phyloP scores from a whole-genome alignment of 2,329 filamentous ascomycete species.

The Ophiostoma tasmaniense region DNA sequence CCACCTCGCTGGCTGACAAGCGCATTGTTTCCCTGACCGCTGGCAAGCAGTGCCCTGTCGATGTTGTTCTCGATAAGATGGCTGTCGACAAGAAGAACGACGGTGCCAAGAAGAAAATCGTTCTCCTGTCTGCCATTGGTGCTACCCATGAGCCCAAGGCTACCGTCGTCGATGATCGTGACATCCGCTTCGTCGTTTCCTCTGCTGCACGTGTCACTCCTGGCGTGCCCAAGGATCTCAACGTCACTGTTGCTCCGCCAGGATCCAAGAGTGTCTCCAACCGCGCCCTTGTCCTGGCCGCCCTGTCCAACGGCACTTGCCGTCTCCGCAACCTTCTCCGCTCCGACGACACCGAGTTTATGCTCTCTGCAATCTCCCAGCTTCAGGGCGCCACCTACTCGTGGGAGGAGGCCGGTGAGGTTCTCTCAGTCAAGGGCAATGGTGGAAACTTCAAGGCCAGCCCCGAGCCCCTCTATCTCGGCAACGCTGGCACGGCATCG shows the following conservation, averaged over 20 bases:
- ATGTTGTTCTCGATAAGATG: conserved; percentile 84
- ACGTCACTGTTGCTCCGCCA: conserved; percentile 72
- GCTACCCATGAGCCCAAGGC: conserved; percentile 80
- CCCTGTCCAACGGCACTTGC: conserved; percentile 76
- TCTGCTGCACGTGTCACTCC: conserved; percentile 67
- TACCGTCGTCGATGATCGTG: conserved; percentile 76
- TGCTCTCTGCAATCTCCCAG: conserved; percentile 83
- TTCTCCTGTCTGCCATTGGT: conserved; percentile 83
- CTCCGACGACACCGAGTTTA: conserved; percentile 94
- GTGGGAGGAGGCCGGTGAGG: conserved; percentile 92
- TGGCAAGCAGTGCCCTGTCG: conserved; percentile 78
- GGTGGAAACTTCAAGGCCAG: conserved; percentile 78
- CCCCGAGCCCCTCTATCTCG: conserved; percentile 72
- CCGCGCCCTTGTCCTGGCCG: conserved; percentile 85
- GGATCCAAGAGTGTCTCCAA: conserved; percentile 98
- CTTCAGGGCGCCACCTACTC: conserved; percentile 80
- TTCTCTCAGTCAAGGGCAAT: conserved; percentile 80
- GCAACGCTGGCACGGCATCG: conserved; percentile 93
- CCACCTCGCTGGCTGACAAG: conserved; percentile 76
- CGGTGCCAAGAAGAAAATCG: conserved; percentile 89
- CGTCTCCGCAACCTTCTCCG: conserved; percentile 87
- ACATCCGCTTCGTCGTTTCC: conserved; percentile 76
- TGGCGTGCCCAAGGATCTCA: conserved; percentile 54
- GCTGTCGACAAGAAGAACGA: conserved; percentile 98
- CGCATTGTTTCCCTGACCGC: conserved; percentile 73